A percentile compares a stretch with the other conserved stretches of the same genome.
These are phyloP conservation scores for Talaromyces sp. DNA, from an alignment of 2,329 filamentous ascomycete genomes.

Conservation along the genomic window DNA sequence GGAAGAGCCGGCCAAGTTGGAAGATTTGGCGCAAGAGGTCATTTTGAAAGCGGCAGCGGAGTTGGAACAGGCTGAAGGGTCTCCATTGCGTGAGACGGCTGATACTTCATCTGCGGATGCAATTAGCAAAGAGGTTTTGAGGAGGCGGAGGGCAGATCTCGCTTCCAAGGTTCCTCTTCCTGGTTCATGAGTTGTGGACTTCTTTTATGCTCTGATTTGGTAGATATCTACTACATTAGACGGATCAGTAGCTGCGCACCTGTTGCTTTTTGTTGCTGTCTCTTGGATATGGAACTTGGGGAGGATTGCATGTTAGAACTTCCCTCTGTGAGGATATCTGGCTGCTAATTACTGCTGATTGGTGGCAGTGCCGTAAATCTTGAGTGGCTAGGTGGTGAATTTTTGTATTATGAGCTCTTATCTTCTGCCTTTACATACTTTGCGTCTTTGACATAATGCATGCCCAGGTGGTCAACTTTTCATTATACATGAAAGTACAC, in stretches of 20 bases:
- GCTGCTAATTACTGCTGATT: neutral
- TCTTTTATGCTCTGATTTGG: neutral
- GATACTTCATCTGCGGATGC: neutral
- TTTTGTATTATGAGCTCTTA: neutral
- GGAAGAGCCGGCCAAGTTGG: constrained; percentile 30
- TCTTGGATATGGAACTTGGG: neutral
- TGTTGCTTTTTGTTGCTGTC: neutral
- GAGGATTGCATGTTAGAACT: neutral
- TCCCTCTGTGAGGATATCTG: constrained; percentile 1
- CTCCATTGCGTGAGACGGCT: constrained; percentile 19
- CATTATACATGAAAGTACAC: too few species aligned
- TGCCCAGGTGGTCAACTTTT: neutral
- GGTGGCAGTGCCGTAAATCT: neutral
- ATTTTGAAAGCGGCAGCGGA: constrained; percentile 40
- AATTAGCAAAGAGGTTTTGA: neutral
- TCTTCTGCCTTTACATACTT: neutral
- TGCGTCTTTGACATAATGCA: neutral
- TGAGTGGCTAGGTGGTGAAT: neutral
- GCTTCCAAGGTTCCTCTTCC: constrained; percentile 7
- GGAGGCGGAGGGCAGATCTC: constrained; percentile 3
- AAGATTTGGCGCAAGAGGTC: constrained; percentile 34
- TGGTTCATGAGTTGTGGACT: neutral
- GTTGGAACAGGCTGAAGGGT: constrained; percentile 34
- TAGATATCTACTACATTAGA: neutral
- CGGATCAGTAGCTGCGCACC: neutral